Percentiles rank a stretch among this genome's conserved stretches.
These are phyloP conservation scores for Geotrichum carabidarum DNA, from an alignment of 1,139 yeast species.

Conservation along the genomic window DNA sequence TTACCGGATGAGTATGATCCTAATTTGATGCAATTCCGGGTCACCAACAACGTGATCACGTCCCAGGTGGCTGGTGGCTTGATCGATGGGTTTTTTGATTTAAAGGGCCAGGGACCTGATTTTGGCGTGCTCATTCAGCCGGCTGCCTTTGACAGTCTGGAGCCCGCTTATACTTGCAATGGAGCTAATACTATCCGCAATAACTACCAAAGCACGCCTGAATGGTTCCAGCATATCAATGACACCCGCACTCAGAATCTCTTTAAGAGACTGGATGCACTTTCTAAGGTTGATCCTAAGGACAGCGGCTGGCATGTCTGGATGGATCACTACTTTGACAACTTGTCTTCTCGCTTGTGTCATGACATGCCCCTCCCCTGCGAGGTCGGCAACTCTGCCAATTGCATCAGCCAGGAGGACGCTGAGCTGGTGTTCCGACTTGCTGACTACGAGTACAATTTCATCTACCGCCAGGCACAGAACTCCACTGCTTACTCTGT, in stretches of 20 bases:
- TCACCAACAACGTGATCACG: slow-evolving; percentile 39
- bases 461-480: slow-evolving; percentile 34
- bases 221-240: slow-evolving; percentile 38
- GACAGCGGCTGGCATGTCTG: slow-evolving; percentile 32
- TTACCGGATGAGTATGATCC: slow-evolving; percentile 36
- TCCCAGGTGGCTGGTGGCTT: slow-evolving; percentile 39
- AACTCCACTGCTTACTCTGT: slow-evolving; percentile 37
- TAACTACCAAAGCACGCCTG: slow-evolving; percentile 29
- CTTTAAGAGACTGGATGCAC: slow-evolving; percentile 26
- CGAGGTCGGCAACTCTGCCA: slow-evolving; percentile 25
- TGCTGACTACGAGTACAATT: slow-evolving; percentile 43
- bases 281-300: slow-evolving; percentile 30
- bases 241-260: slow-evolving; percentile 23
- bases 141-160: slow-evolving; percentile 34
- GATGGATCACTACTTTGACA: slow-evolving; percentile 42
- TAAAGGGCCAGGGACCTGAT: background rate
- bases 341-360: slow-evolving; percentile 39
- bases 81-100: slow-evolving; percentile 38
- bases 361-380: slow-evolving; percentile 36
- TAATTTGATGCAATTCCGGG: slow-evolving; percentile 34
- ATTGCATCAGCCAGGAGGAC: slow-evolving; percentile 30
- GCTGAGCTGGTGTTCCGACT: slow-evolving; percentile 39
- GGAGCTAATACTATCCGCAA: slow-evolving; percentile 31
- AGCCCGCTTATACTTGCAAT: slow-evolving; percentile 35
- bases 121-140: slow-evolving; percentile 20